Conservation (phyloP, 768 basidiomycete species). For the Sarcomyxa edulis region DNA sequence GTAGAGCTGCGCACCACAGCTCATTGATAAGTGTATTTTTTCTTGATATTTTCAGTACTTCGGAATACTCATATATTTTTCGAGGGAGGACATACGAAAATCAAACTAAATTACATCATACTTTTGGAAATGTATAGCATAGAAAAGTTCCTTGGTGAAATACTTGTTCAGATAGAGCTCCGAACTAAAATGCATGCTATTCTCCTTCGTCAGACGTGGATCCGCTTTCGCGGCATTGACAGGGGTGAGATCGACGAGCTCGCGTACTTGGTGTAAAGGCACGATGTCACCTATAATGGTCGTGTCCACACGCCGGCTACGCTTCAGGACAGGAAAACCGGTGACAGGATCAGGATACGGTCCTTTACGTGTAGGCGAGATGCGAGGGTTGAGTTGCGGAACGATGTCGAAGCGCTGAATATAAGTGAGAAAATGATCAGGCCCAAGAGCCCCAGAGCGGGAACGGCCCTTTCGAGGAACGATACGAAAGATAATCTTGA, state of each 20-base stretch:
- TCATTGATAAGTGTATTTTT: too few relatives aligned
- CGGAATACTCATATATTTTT: too few relatives aligned
- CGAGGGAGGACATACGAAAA: too few relatives aligned
- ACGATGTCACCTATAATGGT: constrained; percentile 8
- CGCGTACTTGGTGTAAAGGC: constrained; percentile 4
- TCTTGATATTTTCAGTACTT: too few relatives aligned
- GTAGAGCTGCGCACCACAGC: too few relatives aligned
- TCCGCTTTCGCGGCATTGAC: constrained; percentile 5
- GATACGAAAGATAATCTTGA: constrained; percentile 2
- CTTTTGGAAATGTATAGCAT: neutral
- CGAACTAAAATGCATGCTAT: neutral
- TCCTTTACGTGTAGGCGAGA: constrained; percentile 1
- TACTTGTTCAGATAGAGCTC: constrained; percentile 2
- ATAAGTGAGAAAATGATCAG: constrained; percentile 3
- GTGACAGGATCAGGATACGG: constrained; percentile 6
- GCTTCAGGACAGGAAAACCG: constrained; percentile 6
- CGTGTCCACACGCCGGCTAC: neutral
- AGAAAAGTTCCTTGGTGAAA: neutral
- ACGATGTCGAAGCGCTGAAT: constrained; percentile 7
- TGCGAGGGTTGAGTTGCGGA: constrained; percentile 1
- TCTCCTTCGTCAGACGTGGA: constrained; percentile 5
- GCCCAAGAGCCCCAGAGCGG: neutral
- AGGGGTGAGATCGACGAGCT: constrained; percentile 9
- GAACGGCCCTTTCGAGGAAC: neutral
- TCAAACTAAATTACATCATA: too few relatives aligned